phyloP scores from a whole-genome alignment of 2,329 filamentous ascomycete species.

The Penicillium sp. region DNA sequence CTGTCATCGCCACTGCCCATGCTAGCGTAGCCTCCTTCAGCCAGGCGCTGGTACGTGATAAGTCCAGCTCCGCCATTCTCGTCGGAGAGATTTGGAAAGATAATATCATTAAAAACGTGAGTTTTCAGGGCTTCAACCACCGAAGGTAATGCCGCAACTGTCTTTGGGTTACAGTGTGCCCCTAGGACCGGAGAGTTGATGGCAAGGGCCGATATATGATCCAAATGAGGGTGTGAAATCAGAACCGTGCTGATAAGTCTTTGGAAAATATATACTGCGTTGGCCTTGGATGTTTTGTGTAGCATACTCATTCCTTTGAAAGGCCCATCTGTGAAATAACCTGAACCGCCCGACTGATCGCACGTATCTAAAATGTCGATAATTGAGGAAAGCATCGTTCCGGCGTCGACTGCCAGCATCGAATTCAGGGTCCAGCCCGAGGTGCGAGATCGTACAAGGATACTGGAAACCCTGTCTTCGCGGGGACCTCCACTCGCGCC shows the following conservation, averaged over 20 bases:
- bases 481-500: constrained; percentile 87
- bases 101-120: constrained; percentile 96
- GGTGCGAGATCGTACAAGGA: constrained; percentile 81
- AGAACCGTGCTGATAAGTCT: constrained; percentile 85
- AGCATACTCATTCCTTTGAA: constrained; percentile 80
- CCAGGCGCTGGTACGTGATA: constrained; percentile 85
- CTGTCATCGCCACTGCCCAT: constrained; percentile 78
- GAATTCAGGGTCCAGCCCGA: constrained; percentile 82
- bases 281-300: constrained; percentile 69
- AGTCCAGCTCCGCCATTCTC: constrained; percentile 94
- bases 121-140: constrained; percentile 92
- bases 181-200: constrained; percentile 90
- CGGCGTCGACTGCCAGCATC: constrained; percentile 89
- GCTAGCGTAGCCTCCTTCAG: constrained; percentile 85
- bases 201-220: constrained; percentile 89
- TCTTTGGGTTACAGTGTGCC: constrained; percentile 77
- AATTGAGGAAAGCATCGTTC: constrained; percentile 85
- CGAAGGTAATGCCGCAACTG: constrained; percentile 80
- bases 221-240: constrained; percentile 95
- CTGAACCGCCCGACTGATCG: constrained; percentile 30
- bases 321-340: constrained; percentile 61
- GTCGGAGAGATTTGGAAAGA: constrained; percentile 96
- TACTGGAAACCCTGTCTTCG: constrained; percentile 87
- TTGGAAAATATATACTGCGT: constrained; percentile 79
- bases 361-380: constrained; percentile 70